A percentile compares a stretch with the other conserved stretches of the same genome.
Conservation (phyloP, 192 early-diverging fungal species). For the Coemansia sp. region DNA sequence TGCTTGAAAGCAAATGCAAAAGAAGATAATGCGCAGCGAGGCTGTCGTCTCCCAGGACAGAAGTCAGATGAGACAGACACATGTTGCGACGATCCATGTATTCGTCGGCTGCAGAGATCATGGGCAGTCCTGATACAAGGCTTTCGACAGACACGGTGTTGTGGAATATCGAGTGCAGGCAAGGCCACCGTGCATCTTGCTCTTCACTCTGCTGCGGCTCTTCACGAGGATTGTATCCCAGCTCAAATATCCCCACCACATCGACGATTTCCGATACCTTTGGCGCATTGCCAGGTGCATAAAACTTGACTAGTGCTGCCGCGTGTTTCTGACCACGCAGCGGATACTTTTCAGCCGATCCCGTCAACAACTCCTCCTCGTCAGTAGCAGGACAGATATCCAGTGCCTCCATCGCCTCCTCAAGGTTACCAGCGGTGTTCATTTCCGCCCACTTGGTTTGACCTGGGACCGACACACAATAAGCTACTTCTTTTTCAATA, state of each 20-base stretch:
- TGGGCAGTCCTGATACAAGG: constrained; percentile 17
- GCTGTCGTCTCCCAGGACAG: constrained; percentile 62
- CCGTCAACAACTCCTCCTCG: background rate
- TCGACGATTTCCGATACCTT: constrained; percentile 66
- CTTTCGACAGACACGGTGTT: constrained; percentile 6
- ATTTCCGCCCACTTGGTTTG: constrained; percentile 61
- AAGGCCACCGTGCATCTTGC: constrained; percentile 28
- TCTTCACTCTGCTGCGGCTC: constrained; percentile 8
- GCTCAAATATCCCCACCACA: constrained; percentile 63
- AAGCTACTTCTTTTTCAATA: constrained; percentile 66
- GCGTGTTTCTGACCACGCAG: constrained; percentile 60
- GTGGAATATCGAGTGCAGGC: constrained; percentile 51
- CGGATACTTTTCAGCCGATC: constrained; percentile 60
- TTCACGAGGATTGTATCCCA: constrained; percentile 23
- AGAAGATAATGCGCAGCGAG: constrained; percentile 71
- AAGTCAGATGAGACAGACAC: constrained; percentile 56
- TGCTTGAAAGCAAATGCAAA: constrained; percentile 66
- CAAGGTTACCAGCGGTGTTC: constrained; percentile 6
- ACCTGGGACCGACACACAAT: constrained; percentile 74
- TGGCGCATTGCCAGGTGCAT: constrained; percentile 53
- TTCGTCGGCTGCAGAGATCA: background rate
- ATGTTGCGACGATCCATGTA: constrained; percentile 24
- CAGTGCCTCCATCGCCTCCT: constrained; percentile 40
- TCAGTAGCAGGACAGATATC: constrained; percentile 4
- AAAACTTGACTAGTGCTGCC: constrained; percentile 68